Conservation (phyloP, 768 basidiomycete species). For the Tubosaeta sp. region DNA sequence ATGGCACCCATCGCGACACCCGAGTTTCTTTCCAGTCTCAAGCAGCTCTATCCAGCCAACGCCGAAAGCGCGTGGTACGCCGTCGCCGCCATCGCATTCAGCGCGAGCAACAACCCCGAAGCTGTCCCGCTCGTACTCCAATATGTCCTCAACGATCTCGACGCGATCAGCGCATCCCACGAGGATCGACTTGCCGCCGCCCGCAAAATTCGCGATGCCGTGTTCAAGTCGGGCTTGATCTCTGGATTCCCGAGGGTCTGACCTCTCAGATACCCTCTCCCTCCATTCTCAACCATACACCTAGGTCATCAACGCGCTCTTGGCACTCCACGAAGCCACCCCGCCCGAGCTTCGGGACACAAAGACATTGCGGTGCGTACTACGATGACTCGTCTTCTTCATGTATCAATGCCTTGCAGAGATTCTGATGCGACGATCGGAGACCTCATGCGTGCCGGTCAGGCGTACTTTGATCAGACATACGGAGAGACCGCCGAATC, state of each 20-base stretch:
- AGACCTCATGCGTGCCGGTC: slow-evolving; percentile 42
- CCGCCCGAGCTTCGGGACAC: slow-evolving; percentile 51
- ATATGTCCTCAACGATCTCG: slow-evolving; percentile 44
- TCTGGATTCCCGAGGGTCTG: slow-evolving; percentile 56
- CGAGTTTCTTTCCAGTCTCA: slow-evolving; percentile 41
- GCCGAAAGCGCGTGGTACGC: slow-evolving; percentile 56
- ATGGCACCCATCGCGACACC: slow-evolving; percentile 35
- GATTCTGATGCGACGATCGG: slow-evolving; percentile 38
- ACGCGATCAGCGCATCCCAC: slow-evolving; percentile 23
- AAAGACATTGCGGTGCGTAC: slow-evolving; percentile 41
- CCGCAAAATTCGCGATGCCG: slow-evolving; percentile 54
- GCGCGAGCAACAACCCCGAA: slow-evolving; percentile 55
- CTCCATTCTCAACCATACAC: not conserved
- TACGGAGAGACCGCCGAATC: slow-evolving; percentile 54
- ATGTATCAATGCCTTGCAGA: slow-evolving; percentile 25
- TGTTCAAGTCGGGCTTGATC: slow-evolving; percentile 59
- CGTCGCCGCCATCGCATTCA: slow-evolving; percentile 52
- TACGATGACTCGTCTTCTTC: not conserved
- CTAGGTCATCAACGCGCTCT: slow-evolving; percentile 52
- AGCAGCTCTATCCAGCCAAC: slow-evolving; percentile 41
- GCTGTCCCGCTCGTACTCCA: slow-evolving; percentile 53
- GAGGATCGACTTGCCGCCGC: slow-evolving; percentile 42
- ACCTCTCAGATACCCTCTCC: not conserved
- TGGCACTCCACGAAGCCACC: slow-evolving; percentile 46
- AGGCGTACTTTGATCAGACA: slow-evolving; percentile 41